Evolutionary conservation across 306 rosid genomes (phyloP), one percentile per base, ranked within the genome.

Genomic region (Senna tora): DNA sequence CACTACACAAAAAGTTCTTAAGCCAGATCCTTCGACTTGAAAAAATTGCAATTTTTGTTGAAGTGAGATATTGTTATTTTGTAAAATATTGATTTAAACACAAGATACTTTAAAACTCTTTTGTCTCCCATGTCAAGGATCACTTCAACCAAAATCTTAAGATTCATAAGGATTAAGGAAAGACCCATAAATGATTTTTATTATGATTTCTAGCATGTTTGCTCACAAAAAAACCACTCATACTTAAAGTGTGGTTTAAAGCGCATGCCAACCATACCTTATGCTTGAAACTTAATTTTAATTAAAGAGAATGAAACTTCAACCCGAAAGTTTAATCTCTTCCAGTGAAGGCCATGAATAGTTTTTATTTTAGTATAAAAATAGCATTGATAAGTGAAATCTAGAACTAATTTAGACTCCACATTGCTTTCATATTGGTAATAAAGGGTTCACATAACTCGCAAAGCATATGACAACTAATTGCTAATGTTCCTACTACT

Each of bases 381-480:
- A 34, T 4, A 34, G 7, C 39, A 38, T 41, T 4, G 36, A 14
- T 38, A 63, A 51, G 53, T 50, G 19, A 72, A 22, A 46, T 60
- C 32, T 51, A 50, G 17, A 22, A 74, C 41, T 30, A 62, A 19
- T n/a, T 6, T 39, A 22, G 62, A 62, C 45, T 62, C 15, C 34
- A 60, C 61, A 34, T 14, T 61, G 61, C 17, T 1, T 55, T 38
- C 53, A 46, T 21, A 36, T 47, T 7, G 39, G 55, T 39, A 50
- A 41, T 64, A 9, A 41, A 54, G 22, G 17, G 32, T 30, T 53
- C 72, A 38, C 21, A 25, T 38, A 30, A 28, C 34, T n/a, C n/a
- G 41, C 69, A 60, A 47, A 46, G 60, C 62, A 73, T 8, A 21
- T 49, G 34, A 53, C 43, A 52, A 25, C 43, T 47, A 34, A 39